Base-by-base conservation (phyloP, 139 green algal genomes). In the Yamagishiella unicocca region DNA sequence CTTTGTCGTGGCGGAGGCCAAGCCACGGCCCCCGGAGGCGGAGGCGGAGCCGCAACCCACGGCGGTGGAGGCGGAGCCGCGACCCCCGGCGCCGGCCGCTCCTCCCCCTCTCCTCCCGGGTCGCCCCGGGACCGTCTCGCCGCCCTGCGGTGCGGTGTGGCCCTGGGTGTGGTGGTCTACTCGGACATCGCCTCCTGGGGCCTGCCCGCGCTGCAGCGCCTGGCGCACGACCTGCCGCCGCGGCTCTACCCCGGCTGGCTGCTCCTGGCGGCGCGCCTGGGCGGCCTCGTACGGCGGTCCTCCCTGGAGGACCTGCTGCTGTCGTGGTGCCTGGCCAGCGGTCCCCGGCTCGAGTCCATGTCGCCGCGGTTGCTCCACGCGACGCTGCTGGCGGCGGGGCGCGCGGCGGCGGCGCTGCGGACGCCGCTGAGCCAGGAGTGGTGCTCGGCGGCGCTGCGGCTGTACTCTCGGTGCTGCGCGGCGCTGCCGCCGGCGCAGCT, bases 281-380 rank as follows among this genome's bases (percentile, higher is more conserved):
- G 45, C 4, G 29, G 2, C 42, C 79, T 29, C 21, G 42, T 75
- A 2, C 19, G 24, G 17, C 79, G 61, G 24, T 12, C 17, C 22
- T 67, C 79, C 1, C 79, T 76, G 17, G 79, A 85, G 61, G 79
- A 85, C n/a, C 40, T 75, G 12, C 79, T 85, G 31, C 27, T 76
- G 61, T 10, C 40, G 5, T 85, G 37, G n/a, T 85, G 58, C 62
- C 6, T 76, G 29, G 79, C 79, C 17, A 64, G 29, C 42, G 61
- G n/a, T 7, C 79, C 79, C 9, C 61, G 43, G 17, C 79, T 85
- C 6, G 40, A 62, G 6, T n/a, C 27, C 19, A 35, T 85, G 79
- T 53, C 40, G n/a, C 79, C 79, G 40, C 29, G 54, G 42, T 29
- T 42, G 79, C 79, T 85, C 3, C 61, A 75, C 29, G 31, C 61